These are phyloP conservation scores for Flaveria ramosissima DNA, from an alignment of 129 eudicot species.

Conservation along the genomic window DNA sequence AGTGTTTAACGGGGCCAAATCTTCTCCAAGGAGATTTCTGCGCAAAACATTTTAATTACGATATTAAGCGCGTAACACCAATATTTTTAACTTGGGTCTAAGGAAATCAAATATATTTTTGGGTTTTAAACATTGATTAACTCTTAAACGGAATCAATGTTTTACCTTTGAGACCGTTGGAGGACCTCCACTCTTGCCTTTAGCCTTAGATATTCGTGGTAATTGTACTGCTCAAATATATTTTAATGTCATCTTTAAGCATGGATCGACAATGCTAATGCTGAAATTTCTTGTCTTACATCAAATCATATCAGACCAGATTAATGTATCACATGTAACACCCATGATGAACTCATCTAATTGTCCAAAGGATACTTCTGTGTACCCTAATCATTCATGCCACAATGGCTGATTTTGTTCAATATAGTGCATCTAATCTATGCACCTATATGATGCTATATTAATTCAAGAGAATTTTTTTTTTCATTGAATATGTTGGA, in stretches of 20 bases:
- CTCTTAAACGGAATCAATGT: neutral
- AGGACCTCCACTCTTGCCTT: constrained; percentile 63
- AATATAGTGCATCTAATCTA: constrained; percentile 1
- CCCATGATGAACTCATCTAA: neutral
- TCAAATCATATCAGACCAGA: constrained; percentile 13
- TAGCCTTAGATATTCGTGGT: constrained; percentile 66
- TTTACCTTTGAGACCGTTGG: constrained; percentile 68
- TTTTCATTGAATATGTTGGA: neutral
- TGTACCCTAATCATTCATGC: neutral
- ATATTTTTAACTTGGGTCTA: neutral
- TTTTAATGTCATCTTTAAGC: neutral
- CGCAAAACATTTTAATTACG: neutral
- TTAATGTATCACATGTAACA: neutral
- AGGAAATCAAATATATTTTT: neutral
- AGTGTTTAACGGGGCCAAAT: constrained; percentile 48
- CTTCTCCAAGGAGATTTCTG: constrained; percentile 70
- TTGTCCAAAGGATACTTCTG: constrained; percentile 17
- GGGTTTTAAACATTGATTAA: neutral
- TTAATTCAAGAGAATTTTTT: neutral
- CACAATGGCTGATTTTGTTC: neutral
- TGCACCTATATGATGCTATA: neutral
- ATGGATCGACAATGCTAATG: neutral
- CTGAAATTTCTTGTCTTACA: neutral
- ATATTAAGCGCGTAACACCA: neutral
- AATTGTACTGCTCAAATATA: constrained; percentile 37